Evolutionary conservation across 179 eudicot species (phyloP).

Genomic region (Spergularia azorica): DNA sequence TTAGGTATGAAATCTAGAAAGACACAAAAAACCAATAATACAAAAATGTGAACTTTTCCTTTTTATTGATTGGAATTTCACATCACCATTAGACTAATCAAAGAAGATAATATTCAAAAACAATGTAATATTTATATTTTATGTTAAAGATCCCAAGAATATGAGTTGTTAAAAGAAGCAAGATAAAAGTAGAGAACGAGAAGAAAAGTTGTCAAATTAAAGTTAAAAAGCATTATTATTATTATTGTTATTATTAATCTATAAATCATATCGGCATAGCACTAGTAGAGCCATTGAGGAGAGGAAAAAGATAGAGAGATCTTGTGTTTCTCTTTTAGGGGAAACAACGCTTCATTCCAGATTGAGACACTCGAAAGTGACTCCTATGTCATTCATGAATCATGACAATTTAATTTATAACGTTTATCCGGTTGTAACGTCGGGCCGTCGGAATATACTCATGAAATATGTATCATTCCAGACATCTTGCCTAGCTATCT

Average conservation of each 20-base stretch:
- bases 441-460: conserved; percentile 1
- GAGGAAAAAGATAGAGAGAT: neutral
- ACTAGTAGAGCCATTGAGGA: neutral
- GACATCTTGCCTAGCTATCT: too few relatives aligned
- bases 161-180: conserved; percentile 8
- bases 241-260: too few relatives aligned
- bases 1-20: too few relatives aligned
- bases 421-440: neutral
- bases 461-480: too few relatives aligned
- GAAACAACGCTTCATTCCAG: conserved; percentile 13
- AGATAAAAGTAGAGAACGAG: neutral
- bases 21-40: too few relatives aligned
- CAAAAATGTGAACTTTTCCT: too few relatives aligned
- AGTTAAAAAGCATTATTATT: neutral
- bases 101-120: too few relatives aligned
- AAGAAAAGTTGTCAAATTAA: neutral
- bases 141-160: neutral
- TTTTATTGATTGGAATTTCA: too few relatives aligned
- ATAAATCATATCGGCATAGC: neutral
- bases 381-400: neutral
- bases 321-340: conserved; percentile 11
- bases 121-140: too few relatives aligned
- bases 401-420: neutral
- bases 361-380: conserved; percentile 8
- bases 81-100: too few relatives aligned